phyloP scores from a whole-genome alignment of 1,284 basidiomycete genomes.

The Ustilago bromivora region DNA sequence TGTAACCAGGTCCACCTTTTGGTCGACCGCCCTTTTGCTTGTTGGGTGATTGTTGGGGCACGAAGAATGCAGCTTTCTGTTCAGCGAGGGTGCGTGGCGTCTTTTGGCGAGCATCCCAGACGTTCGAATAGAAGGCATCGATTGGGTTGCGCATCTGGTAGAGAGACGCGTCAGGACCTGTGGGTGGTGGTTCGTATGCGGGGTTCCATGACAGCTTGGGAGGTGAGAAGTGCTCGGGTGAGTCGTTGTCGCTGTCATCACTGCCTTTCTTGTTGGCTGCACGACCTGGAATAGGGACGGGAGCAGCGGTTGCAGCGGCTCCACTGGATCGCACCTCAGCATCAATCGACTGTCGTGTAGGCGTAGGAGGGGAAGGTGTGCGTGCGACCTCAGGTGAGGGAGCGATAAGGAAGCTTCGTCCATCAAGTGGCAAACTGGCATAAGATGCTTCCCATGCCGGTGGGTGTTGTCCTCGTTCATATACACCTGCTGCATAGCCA shows the following conservation, averaged over 20 bases:
- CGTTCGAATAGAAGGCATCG: slow-evolving; percentile 71
- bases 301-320: slow-evolving; percentile 12
- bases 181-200: slow-evolving; percentile 71
- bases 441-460: slow-evolving; percentile 76
- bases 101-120: slow-evolving; percentile 71
- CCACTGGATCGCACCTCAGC: slow-evolving; percentile 20
- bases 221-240: slow-evolving; percentile 54
- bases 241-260: slow-evolving; percentile 27
- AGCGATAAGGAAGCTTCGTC: slow-evolving; percentile 84
- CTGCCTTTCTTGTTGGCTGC: neutral
- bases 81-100: slow-evolving; percentile 43
- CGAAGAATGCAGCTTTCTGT: slow-evolving; percentile 73
- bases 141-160: slow-evolving; percentile 72
- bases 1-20: slow-evolving; percentile 44
- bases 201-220: slow-evolving; percentile 72
- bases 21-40: slow-evolving; percentile 24
- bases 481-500: neutral
- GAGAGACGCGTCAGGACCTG: slow-evolving; percentile 62
- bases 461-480: slow-evolving; percentile 42
- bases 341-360: slow-evolving; percentile 41
- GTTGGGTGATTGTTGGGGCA: slow-evolving; percentile 66
- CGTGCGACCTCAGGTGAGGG: slow-evolving; percentile 71
- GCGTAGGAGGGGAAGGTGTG: slow-evolving; percentile 56
- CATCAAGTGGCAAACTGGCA: slow-evolving; percentile 82
- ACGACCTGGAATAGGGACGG: slow-evolving; percentile 17